Conservation (phyloP, 164 flowering plant species). For the Brasenia schreberi region DNA sequence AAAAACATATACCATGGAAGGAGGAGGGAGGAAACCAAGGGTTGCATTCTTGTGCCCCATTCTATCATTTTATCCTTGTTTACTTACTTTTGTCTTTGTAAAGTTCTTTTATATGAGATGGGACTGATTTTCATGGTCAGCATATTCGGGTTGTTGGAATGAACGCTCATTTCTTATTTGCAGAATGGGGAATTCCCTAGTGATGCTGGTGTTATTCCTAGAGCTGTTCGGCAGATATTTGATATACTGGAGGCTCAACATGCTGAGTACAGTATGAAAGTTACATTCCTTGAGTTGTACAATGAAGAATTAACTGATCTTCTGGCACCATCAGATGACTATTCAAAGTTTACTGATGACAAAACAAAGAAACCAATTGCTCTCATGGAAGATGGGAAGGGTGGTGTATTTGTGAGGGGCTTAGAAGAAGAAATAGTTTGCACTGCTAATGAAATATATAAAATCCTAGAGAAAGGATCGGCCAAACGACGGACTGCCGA, state of each 20-base stretch:
- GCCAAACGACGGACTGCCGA: slow-evolving; percentile 76
- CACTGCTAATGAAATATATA: slow-evolving; percentile 71
- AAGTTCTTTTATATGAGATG: too few relatives aligned
- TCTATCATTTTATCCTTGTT: background rate
- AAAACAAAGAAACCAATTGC: slow-evolving; percentile 74
- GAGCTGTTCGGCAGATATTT: slow-evolving; percentile 71
- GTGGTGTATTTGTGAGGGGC: slow-evolving; percentile 83
- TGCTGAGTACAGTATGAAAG: slow-evolving; percentile 86
- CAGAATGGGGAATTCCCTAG: slow-evolving; percentile 72
- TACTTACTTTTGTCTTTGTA: background rate
- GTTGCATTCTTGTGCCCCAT: slow-evolving; percentile 11
- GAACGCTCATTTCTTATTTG: slow-evolving; percentile 4
- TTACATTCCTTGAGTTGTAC: slow-evolving; percentile 71
- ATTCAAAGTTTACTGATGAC: slow-evolving; percentile 49
- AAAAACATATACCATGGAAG: slow-evolving; percentile 89
- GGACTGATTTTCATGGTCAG: background rate
- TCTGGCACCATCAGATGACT: slow-evolving; percentile 49
- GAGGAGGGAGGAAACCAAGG: slow-evolving; percentile 55
- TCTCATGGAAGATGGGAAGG: slow-evolving; percentile 86
- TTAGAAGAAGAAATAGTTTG: slow-evolving; percentile 78
- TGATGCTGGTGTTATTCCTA: slow-evolving; percentile 83
- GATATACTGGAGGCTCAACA: slow-evolving; percentile 63
- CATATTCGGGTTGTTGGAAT: background rate
- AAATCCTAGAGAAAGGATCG: slow-evolving; percentile 78
- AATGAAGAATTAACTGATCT: slow-evolving; percentile 81